A percentile compares a stretch with the other conserved stretches of the same genome.
Conservation (phyloP, 495 filamentous ascomycete species). For the Acidiella bohemica region DNA sequence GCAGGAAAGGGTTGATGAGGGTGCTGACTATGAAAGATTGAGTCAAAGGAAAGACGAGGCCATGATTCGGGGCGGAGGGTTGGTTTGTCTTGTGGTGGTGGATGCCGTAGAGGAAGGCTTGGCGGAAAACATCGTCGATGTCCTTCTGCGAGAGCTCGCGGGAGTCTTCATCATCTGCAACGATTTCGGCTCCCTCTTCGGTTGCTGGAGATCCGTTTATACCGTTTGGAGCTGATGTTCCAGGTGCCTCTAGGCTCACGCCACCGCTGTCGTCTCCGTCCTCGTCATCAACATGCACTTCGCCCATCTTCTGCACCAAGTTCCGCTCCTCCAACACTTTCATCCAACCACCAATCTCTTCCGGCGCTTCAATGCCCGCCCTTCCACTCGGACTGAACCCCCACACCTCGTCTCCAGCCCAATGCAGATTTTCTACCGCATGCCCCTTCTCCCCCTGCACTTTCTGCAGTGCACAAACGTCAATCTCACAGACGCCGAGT, state of each 20-base stretch:
- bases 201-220: not conserved
- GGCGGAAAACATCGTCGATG: slow-evolving; percentile 53
- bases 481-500: slow-evolving; percentile 54
- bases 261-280: slow-evolving; percentile 33
- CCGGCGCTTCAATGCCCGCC: slow-evolving; percentile 31
- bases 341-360: slow-evolving; percentile 28
- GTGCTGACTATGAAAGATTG: slow-evolving; percentile 53
- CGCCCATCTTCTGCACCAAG: slow-evolving; percentile 33
- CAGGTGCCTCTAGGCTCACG: slow-evolving; percentile 24
- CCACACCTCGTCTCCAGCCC: slow-evolving; percentile 65
- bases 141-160: slow-evolving; percentile 33
- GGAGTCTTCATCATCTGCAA: not conserved
- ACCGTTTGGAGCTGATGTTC: too few relatives aligned
- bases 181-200: not conserved
- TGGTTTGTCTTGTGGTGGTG: slow-evolving; percentile 40
- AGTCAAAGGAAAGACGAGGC: slow-evolving; percentile 47
- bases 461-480: slow-evolving; percentile 43
- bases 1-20: slow-evolving; percentile 54
- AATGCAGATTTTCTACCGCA: slow-evolving; percentile 55
- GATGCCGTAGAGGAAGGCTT: slow-evolving; percentile 55
- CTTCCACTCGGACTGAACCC: slow-evolving; percentile 45
- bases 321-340: slow-evolving; percentile 15
- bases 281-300: slow-evolving; percentile 20
- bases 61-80: slow-evolving; percentile 38
- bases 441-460: slow-evolving; percentile 54